Evolutionary conservation across 441 rosid species (phyloP), one percentile per base, ranked within the genome.

Genomic region (Euphorbia schlechtendalii): DNA sequence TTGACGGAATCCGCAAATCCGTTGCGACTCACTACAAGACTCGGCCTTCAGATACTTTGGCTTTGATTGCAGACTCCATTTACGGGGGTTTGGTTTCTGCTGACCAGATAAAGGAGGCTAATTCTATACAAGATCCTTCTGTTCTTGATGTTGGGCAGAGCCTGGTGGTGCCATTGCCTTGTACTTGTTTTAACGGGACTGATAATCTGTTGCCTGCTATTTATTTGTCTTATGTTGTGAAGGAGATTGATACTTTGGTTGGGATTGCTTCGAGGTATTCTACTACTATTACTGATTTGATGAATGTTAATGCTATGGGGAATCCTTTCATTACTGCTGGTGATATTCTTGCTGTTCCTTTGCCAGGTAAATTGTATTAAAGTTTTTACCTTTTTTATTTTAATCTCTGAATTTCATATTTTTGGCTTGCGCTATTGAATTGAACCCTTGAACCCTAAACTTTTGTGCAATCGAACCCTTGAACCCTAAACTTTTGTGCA

Each of bases 261-360:
- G 90, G 84, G 48, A 83, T 92, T 38, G 98, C 96, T 0, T 80
- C 83, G 12, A 78, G 83, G 51, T 89, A 87, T 64, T 71, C 82
- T 5, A 92, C 98, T n/a, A 84, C 88, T 2, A 76, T 92, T 60
- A 79, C 90, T 12, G 98, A 92, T 76, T 89, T 92, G 82, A 92
- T 87, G 80, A 83, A 89, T 72, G 98, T 87, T 41, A 92, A 92
- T 74, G 92, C 93, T 21, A 87, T 89, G 95, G 98, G 96, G 65
- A 84, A 83, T 71, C 67, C 86, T 27, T 78, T 85, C 13, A 79
- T 89, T 57, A 81, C 74, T 62, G 82, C 78, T 3, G 95, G 91
- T 5, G 98, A 92, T 59, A 92, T 92, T 43, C 85, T 92, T 58
- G 84, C 92, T 45, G 95, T 87, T 32, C 95, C 98, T 15, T 76